Conservation (phyloP, 139 green algal species). For the Ettlia oleoabundans region DNA sequence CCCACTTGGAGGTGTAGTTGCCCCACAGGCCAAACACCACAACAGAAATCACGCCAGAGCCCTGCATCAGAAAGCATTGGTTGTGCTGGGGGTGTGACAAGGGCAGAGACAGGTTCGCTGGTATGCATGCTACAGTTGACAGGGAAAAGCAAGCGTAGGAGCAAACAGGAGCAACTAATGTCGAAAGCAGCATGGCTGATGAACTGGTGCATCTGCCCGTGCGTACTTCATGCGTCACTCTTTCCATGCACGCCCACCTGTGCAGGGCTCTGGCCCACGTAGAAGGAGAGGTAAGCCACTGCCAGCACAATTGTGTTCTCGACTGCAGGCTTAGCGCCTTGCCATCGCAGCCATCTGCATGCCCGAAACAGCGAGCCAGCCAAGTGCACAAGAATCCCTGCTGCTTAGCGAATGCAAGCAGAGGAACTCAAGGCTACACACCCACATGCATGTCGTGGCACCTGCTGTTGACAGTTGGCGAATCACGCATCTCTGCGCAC, state of each 20-base stretch:
- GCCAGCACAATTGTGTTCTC: constrained; percentile 79
- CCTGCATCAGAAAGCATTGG: neutral
- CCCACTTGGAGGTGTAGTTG: constrained; percentile 72
- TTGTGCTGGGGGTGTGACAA: neutral
- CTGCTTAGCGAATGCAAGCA: neutral
- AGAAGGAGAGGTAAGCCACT: constrained; percentile 81
- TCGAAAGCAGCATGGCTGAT: too few species aligned
- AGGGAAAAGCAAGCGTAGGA: too few species aligned
- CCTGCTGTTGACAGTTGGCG: neutral
- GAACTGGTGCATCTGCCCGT: too few species aligned
- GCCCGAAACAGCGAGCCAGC: neutral
- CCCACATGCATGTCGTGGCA: neutral
- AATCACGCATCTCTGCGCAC: neutral
- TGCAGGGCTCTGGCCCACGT: constrained; percentile 68
- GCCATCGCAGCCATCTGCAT: constrained; percentile 55
- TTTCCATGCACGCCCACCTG: constrained; percentile 7
- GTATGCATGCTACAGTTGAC: neutral
- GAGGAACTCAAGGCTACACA: neutral
- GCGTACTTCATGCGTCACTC: too few species aligned
- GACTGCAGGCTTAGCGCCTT: constrained; percentile 44
- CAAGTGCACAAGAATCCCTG: neutral
- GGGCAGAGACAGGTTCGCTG: neutral
- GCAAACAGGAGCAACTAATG: too few species aligned
- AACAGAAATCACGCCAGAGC: constrained; percentile 80
- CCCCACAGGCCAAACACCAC: constrained; percentile 89